These are phyloP conservation scores for Tuber umbilicatum DNA, from an alignment of 495 filamentous ascomycete species.

Conservation along the genomic window DNA sequence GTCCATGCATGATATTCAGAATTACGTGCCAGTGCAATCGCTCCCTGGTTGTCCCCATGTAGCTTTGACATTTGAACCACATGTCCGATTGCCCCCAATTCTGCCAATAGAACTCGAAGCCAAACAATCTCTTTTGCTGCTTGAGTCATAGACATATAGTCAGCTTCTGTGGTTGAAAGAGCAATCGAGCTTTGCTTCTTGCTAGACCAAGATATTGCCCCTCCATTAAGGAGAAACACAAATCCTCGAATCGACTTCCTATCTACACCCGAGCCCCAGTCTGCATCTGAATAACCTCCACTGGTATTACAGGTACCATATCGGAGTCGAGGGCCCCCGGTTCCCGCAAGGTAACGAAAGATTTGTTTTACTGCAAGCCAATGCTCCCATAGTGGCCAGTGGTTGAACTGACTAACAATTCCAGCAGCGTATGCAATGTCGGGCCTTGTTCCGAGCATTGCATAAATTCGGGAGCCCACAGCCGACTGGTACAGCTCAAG, in stretches of 20 bases:
- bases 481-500: too few relatives aligned
- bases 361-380: neutral
- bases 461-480: too few relatives aligned
- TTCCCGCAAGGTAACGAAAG: neutral
- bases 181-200: neutral
- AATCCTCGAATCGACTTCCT: neutral
- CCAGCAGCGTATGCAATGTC: too few relatives aligned
- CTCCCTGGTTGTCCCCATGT: neutral
- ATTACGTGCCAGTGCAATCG: neutral
- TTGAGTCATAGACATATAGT: neutral
- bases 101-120: neutral
- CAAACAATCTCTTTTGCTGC: neutral
- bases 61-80: neutral
- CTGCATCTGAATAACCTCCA: neutral
- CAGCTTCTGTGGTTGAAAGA: neutral
- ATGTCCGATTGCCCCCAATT: neutral
- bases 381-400: too few relatives aligned
- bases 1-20: neutral
- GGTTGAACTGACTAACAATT: too few relatives aligned
- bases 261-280: neutral
- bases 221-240: neutral
- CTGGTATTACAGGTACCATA: neutral
- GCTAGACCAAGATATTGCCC: neutral
- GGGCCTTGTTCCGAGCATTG: too few relatives aligned
- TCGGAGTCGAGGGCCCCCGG: neutral